phyloP scores from a whole-genome alignment of 2,329 filamentous ascomycete species.

The Pseudocercospora crystallina region DNA sequence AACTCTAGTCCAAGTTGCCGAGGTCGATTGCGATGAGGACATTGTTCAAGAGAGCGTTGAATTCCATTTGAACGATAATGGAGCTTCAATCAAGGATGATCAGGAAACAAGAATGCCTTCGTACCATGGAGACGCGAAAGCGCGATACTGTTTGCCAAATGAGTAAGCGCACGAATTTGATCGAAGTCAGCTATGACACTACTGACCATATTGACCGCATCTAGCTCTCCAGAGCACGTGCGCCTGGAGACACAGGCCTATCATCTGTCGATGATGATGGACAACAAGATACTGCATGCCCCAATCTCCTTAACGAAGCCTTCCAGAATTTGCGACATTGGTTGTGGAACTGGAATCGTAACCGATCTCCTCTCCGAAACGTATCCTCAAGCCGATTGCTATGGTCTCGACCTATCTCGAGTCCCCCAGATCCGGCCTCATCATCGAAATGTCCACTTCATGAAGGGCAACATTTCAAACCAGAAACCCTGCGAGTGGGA shows the following conservation, averaged over 20 bases:
- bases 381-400: conserved; percentile 32
- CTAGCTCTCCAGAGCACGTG: conserved; percentile 17
- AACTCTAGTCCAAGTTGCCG: background rate
- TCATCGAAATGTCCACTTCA: conserved; percentile 9
- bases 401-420: conserved; percentile 36
- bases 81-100: background rate
- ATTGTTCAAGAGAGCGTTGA: background rate
- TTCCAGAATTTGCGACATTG: conserved; percentile 6
- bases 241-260: conserved; percentile 25
- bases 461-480: conserved; percentile 14
- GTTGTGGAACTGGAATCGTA: conserved; percentile 31
- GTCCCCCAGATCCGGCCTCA: conserved; percentile 12
- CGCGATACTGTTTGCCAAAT: conserved; percentile 8
- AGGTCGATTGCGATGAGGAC: background rate
- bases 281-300: conserved; percentile 16
- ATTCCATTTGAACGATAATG: background rate
- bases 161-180: background rate
- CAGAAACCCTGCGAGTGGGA: conserved; percentile 11
- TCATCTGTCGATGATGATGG: conserved; percentile 22
- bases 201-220: no score
- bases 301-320: background rate
- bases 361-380: conserved; percentile 26
- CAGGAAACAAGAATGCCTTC: background rate
- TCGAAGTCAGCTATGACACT: no score
- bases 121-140: conserved; percentile 7